Conservation (phyloP, 2,329 filamentous ascomycete species). For the Metarhizium anisopliae region DNA sequence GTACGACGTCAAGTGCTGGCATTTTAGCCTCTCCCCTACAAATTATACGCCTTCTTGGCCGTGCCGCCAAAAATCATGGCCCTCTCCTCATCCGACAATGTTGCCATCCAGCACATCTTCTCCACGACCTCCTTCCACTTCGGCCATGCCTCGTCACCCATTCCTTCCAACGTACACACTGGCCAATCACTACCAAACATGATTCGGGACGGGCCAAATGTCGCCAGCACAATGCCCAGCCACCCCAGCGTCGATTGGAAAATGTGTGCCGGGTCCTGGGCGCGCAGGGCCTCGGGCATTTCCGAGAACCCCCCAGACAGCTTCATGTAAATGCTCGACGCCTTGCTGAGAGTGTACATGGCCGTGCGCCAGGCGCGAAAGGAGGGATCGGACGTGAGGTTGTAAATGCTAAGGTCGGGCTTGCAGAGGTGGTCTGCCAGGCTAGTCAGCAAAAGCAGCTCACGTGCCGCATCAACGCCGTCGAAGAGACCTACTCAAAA, state of each 20-base stretch:
- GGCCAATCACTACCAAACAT: slow-evolving; percentile 97
- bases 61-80: slow-evolving; percentile 64
- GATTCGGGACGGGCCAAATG: slow-evolving; percentile 62
- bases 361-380: slow-evolving; percentile 62
- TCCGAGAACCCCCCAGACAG: slow-evolving; percentile 82
- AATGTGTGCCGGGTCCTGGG: slow-evolving; percentile 40
- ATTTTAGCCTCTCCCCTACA: slow-evolving; percentile 19
- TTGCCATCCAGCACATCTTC: slow-evolving; percentile 53
- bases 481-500: slow-evolving; percentile 53
- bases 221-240: slow-evolving; percentile 61
- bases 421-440: slow-evolving; percentile 78
- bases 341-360: slow-evolving; percentile 58
- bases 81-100: slow-evolving; percentile 50
- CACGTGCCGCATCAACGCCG: too few species aligned
- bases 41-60: slow-evolving; percentile 60
- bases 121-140: slow-evolving; percentile 69
- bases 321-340: slow-evolving; percentile 72
- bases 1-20: background rate
- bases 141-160: slow-evolving; percentile 54
- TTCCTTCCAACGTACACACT: slow-evolving; percentile 58
- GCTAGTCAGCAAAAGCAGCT: background rate
- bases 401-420: slow-evolving; percentile 62
- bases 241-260: slow-evolving; percentile 59
- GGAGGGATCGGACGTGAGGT: slow-evolving; percentile 41
- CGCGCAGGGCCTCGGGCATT: slow-evolving; percentile 50